These are phyloP conservation scores for Diaporthe citriasiana DNA, from an alignment of 2,329 filamentous ascomycete species.

Conservation along the genomic window DNA sequence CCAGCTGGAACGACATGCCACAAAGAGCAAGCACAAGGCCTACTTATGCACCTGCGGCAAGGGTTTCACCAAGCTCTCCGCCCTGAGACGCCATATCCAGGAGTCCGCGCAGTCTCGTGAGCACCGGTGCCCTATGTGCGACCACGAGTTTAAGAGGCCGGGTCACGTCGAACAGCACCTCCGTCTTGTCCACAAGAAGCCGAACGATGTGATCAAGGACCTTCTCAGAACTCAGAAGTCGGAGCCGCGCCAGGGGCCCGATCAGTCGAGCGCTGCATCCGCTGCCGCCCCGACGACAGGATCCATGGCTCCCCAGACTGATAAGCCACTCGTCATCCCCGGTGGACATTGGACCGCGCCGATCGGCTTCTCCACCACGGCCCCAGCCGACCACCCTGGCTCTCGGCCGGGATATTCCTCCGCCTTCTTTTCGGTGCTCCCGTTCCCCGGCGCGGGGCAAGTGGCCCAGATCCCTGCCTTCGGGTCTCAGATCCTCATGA, in stretches of 20 bases:
- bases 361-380: not conserved
- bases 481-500: not conserved
- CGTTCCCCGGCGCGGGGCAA: not conserved
- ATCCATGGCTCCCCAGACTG: not conserved
- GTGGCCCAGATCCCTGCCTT: not conserved
- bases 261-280: not conserved
- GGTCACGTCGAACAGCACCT: conserved; percentile 14
- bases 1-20: not conserved
- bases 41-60: not conserved
- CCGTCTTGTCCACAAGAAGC: not conserved
- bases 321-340: too few species aligned
- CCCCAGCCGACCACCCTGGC: not conserved
- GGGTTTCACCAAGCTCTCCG: not conserved
- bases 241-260: not conserved
- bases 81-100: not conserved
- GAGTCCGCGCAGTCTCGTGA: not conserved
- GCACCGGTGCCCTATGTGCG: not conserved
- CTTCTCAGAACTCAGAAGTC: not conserved
- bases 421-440: not conserved
- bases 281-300: not conserved
- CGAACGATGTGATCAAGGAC: not conserved
- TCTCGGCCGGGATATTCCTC: not conserved
- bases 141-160: not conserved
- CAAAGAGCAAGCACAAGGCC: not conserved
- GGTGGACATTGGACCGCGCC: not conserved